Conservation (phyloP, 78 protist species). For the Tieghemostelium lacteum region DNA sequence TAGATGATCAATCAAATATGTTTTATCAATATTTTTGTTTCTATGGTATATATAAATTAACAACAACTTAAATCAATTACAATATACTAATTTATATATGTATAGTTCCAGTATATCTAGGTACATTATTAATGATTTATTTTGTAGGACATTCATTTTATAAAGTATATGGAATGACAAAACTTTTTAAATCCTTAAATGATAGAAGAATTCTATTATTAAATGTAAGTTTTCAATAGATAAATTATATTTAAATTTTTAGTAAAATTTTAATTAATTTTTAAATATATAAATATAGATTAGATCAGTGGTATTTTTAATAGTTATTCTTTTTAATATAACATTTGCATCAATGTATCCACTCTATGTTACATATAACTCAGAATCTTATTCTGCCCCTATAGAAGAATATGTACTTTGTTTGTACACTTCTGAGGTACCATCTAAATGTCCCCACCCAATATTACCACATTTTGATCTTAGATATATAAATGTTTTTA, state of each 20-base stretch:
- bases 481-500: not conserved
- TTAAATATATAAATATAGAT: not conserved
- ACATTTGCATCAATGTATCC: constrained; percentile 8
- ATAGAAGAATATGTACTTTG: not conserved
- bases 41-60: not conserved
- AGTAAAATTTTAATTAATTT: not conserved
- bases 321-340: not conserved
- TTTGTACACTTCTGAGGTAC: not conserved
- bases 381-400: not conserved
- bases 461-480: not conserved
- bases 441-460: not conserved
- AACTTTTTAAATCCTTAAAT: not conserved
- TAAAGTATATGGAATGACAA: constrained; percentile 2
- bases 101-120: not conserved
- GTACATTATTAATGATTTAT: not conserved
- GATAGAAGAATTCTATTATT: constrained; percentile 18
- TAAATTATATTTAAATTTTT: not conserved
- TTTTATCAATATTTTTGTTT: constrained; percentile 30
- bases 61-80: not conserved
- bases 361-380: constrained; percentile 10
- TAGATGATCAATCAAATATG: not conserved
- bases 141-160: not conserved
- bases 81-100: not conserved
- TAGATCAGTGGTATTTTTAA: constrained; percentile 12
- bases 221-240: not conserved